A percentile compares a stretch with the other conserved stretches of the same genome.
Evolutionary conservation across 2,329 filamentous ascomycete species (phyloP).

Genomic region (Aurifilum marmelostoma): DNA sequence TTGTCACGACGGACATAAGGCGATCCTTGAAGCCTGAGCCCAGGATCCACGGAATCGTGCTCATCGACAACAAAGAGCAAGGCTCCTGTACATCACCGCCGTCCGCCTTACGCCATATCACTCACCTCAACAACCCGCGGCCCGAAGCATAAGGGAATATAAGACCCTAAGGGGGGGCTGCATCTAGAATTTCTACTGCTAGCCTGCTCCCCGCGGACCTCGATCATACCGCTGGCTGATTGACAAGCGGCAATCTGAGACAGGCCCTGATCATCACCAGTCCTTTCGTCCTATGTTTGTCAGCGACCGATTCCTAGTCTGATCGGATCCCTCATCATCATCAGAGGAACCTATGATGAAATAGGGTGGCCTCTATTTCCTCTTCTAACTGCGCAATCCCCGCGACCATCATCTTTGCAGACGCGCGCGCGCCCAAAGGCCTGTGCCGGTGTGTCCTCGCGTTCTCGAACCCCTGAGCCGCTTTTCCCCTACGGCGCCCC

Average conservation of each 20-base stretch:
- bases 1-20: not conserved
- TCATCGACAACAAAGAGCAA: not conserved
- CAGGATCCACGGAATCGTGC: not conserved
- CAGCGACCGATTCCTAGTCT: not conserved
- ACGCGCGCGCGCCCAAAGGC: not conserved
- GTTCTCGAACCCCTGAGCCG: not conserved
- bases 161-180: not conserved
- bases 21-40: not conserved
- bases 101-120: not conserved
- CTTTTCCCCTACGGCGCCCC: not conserved
- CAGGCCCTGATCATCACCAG: not conserved
- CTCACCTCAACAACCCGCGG: not conserved
- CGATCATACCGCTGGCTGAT: not conserved
- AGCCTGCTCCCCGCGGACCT: not conserved
- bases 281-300: not conserved
- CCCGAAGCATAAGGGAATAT: not conserved
- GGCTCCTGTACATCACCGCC: not conserved
- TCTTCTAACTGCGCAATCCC: not conserved
- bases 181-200: not conserved
- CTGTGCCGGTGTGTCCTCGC: not conserved
- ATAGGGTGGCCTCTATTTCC: not conserved
- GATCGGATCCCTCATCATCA: slow-evolving; percentile 1
- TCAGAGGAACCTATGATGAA: slow-evolving; percentile 3
- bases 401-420: not conserved
- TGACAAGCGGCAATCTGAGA: slow-evolving; percentile 1